phyloP scores from a whole-genome alignment of 1,284 basidiomycete species.

The Afroboletus lepidellus region DNA sequence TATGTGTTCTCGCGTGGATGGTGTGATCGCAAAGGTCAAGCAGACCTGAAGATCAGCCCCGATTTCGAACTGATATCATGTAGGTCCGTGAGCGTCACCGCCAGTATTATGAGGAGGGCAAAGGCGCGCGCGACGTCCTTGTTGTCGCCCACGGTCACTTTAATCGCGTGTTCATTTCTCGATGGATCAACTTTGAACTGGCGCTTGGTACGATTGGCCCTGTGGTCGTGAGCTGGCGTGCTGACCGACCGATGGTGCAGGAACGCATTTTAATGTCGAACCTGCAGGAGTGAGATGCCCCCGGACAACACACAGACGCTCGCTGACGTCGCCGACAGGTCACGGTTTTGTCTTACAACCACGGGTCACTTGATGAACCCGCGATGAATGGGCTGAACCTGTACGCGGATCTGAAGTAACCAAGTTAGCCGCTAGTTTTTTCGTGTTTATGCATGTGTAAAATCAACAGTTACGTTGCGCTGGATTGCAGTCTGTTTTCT shows the following conservation, averaged over 20 bases:
- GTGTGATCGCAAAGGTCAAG: constrained; percentile 63
- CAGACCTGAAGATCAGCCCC: background rate
- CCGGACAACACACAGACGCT: background rate
- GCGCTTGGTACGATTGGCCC: constrained; percentile 48
- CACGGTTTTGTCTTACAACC: constrained; percentile 73
- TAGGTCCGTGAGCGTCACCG: constrained; percentile 78
- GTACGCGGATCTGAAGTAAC: constrained; percentile 47
- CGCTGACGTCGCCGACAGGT: constrained; percentile 42
- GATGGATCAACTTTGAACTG: constrained; percentile 75
- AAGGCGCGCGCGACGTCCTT: constrained; percentile 66
- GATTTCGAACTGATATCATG: constrained; percentile 4
- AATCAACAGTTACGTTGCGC: constrained; percentile 19
- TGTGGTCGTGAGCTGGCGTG: background rate
- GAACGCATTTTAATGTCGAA: constrained; percentile 78
- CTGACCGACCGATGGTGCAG: constrained; percentile 37
- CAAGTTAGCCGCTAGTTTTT: constrained; percentile 10
- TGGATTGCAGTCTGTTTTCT: constrained; percentile 14
- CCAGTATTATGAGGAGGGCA: constrained; percentile 64
- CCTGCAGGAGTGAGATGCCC: constrained; percentile 64
- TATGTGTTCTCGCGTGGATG: constrained; percentile 78
- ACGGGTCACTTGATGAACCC: constrained; percentile 73
- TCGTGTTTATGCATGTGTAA: constrained; percentile 23
- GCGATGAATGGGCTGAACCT: constrained; percentile 72
- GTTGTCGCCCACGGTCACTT: constrained; percentile 85
- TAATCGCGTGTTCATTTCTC: constrained; percentile 77